Conservation (phyloP, 192 early-diverging fungal species). For the Coemansia sp. region DNA sequence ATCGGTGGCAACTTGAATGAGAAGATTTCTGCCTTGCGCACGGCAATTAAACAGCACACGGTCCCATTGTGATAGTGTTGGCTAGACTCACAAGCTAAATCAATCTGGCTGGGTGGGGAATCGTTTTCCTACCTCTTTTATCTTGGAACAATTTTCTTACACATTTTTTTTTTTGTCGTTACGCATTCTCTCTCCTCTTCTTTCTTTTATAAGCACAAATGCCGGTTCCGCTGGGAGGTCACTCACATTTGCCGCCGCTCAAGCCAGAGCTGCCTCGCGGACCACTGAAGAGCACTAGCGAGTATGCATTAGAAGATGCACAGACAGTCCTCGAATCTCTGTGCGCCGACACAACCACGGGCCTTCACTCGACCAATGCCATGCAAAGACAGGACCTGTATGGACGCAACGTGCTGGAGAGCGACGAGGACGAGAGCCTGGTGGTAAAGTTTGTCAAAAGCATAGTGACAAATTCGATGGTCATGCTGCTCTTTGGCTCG, state of each 20-base stretch:
- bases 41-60: background rate
- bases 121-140: no score
- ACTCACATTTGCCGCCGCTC: conserved; percentile 12
- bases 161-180: conserved; percentile 1
- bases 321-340: conserved; percentile 43
- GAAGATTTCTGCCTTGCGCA: background rate
- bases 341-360: conserved; percentile 66
- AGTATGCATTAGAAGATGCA: conserved; percentile 40
- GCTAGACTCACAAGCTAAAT: no score
- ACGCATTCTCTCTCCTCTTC: background rate
- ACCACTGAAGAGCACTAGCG: conserved; percentile 43
- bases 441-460: conserved; percentile 77
- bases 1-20: background rate
- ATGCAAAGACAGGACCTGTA: conserved; percentile 62
- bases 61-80: no score
- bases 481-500: conserved; percentile 83
- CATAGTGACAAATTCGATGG: conserved; percentile 83
- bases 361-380: conserved; percentile 69
- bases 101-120: no score
- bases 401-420: conserved; percentile 73
- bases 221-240: conserved; percentile 27
- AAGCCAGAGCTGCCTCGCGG: conserved; percentile 32
- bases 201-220: conserved; percentile 10
- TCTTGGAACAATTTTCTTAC: background rate
- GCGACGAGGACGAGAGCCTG: conserved; percentile 74